These are phyloP conservation scores for Verticillium nubilum DNA, from an alignment of 2,329 filamentous ascomycete genomes.

Conservation along the genomic window DNA sequence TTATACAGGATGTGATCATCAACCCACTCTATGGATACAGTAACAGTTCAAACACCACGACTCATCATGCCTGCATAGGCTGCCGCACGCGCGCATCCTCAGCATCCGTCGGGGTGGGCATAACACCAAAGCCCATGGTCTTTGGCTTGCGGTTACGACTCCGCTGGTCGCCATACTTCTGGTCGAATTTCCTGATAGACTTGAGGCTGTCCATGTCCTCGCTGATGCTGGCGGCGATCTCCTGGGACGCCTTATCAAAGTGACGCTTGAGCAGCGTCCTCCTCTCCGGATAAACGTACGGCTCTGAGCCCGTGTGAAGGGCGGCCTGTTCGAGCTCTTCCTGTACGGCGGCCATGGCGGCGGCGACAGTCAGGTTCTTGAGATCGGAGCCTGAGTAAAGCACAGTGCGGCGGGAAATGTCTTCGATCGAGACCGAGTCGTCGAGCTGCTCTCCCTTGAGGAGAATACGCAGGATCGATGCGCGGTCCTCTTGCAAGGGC, in stretches of 20 bases:
- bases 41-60: too few relatives aligned
- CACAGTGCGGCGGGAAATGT: slow-evolving; percentile 62
- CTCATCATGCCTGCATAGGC: slow-evolving; percentile 2
- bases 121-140: slow-evolving; percentile 54
- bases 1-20: not conserved
- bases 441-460: slow-evolving; percentile 63
- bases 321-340: slow-evolving; percentile 55
- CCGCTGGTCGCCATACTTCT: slow-evolving; percentile 83
- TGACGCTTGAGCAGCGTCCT: slow-evolving; percentile 63
- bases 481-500: slow-evolving; percentile 59
- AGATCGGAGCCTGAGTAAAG: slow-evolving; percentile 80
- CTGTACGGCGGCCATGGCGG: slow-evolving; percentile 71
- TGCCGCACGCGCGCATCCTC: slow-evolving; percentile 40
- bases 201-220: slow-evolving; percentile 87
- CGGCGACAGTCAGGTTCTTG: slow-evolving; percentile 76
- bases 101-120: slow-evolving; percentile 29
- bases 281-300: slow-evolving; percentile 60
- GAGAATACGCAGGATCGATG: slow-evolving; percentile 66
- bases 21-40: not conserved
- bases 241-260: slow-evolving; percentile 79
- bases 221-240: slow-evolving; percentile 87
- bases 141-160: slow-evolving; percentile 48
- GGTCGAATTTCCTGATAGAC: slow-evolving; percentile 90
- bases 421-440: slow-evolving; percentile 51
- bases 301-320: slow-evolving; percentile 30